Evolutionary conservation across 1,139 yeast genomes (phyloP).

Genomic region (Yamadazyma friedrichii): DNA sequence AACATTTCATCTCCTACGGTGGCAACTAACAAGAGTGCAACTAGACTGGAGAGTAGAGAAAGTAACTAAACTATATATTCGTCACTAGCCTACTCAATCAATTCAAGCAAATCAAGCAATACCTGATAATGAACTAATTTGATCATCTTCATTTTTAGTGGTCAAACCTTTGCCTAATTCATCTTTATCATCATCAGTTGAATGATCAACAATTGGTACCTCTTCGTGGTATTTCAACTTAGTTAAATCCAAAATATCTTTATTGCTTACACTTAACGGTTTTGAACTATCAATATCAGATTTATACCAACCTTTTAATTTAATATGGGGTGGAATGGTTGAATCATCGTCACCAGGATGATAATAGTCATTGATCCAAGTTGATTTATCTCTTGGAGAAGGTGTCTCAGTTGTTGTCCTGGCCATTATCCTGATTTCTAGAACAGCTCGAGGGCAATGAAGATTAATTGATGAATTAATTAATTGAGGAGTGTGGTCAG

Average conservation of each 20-base stretch:
- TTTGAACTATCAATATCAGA: constrained; percentile 14
- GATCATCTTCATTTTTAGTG: constrained; percentile 22
- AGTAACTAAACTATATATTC: background rate
- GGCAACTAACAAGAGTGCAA: too few species aligned
- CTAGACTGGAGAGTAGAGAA: background rate
- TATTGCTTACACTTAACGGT: constrained; percentile 1
- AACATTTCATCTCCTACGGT: too few species aligned
- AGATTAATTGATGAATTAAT: too few species aligned
- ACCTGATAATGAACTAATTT: constrained; percentile 18
- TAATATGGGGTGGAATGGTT: constrained; percentile 17
- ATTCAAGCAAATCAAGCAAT: constrained; percentile 11
- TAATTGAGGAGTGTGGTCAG: too few species aligned
- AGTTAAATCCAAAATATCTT: constrained; percentile 31
- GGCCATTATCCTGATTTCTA: constrained; percentile 11
- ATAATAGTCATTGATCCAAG: constrained; percentile 46
- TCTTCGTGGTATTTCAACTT: constrained; percentile 26
- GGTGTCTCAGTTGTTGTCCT: constrained; percentile 22
- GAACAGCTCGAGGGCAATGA: background rate
- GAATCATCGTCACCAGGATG: constrained; percentile 25
- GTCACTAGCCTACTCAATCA: too few species aligned
- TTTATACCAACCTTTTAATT: constrained; percentile 44
- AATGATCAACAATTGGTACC: constrained; percentile 17
- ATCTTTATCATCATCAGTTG: constrained; percentile 11
- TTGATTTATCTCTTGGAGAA: constrained; percentile 12
- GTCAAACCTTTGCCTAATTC: constrained; percentile 22